Evolutionary conservation across 2,329 filamentous ascomycete genomes (phyloP).

Genomic region (Xylaria sp.): DNA sequence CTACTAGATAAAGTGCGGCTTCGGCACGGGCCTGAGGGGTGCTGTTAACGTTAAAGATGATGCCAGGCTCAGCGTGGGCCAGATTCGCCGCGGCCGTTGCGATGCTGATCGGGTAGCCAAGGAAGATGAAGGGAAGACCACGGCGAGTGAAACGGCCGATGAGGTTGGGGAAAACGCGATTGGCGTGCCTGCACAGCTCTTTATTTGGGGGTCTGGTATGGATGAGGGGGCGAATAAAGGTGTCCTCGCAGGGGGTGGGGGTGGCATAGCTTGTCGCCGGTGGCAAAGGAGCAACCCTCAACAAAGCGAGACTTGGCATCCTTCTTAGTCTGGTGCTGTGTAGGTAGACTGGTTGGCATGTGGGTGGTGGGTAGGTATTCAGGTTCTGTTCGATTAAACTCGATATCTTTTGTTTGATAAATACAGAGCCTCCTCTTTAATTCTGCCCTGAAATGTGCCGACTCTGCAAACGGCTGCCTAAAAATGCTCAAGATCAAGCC

Average conservation of each 20-base stretch:
- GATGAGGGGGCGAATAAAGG: not conserved
- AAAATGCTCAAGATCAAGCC: not conserved
- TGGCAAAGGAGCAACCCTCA: not conserved
- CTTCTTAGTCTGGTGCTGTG: not conserved
- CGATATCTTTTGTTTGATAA: no score
- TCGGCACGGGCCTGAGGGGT: not conserved
- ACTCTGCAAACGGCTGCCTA: not conserved
- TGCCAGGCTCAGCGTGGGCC: not conserved
- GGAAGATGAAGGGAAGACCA: not conserved
- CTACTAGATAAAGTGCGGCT: not conserved
- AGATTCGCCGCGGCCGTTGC: not conserved
- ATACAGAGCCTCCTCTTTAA: no score
- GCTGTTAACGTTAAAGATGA: not conserved
- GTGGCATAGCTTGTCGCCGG: not conserved
- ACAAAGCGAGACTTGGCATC: not conserved
- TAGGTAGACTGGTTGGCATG: no score
- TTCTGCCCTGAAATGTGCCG: not conserved
- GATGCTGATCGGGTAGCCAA: not conserved
- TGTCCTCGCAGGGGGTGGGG: not conserved
- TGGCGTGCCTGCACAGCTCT: not conserved
- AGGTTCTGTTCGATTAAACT: no score
- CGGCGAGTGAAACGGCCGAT: not conserved
- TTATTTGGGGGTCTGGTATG: not conserved
- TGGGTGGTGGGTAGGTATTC: not conserved
- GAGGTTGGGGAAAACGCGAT: not conserved